Conservation (phyloP, 2,329 filamentous ascomycete species). For the Xylaria sp. region DNA sequence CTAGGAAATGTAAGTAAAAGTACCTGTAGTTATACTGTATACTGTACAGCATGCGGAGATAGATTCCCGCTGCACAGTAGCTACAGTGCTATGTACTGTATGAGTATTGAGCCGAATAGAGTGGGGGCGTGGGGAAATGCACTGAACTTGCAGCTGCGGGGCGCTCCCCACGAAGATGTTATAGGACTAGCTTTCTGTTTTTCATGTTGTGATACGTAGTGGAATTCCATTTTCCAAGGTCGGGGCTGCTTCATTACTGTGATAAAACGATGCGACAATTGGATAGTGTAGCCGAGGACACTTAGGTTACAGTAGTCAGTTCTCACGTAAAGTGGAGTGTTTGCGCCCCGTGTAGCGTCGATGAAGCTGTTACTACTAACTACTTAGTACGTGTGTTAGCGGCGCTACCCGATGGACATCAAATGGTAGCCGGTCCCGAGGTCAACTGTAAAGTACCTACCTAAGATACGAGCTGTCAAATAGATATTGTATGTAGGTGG, state of each 20-base stretch:
- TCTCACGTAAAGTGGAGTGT: slow-evolving; percentile 20
- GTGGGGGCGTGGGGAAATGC: slow-evolving; percentile 5
- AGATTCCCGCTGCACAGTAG: neutral
- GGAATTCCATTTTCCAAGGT: slow-evolving; percentile 12
- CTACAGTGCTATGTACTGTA: slow-evolving; percentile 1
- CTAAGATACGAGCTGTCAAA: slow-evolving; percentile 16
- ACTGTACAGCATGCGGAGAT: neutral
- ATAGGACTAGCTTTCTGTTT: slow-evolving; percentile 12
- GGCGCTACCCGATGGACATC: neutral
- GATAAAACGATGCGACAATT: slow-evolving; percentile 4
- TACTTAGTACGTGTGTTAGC: neutral
- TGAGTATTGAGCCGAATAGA: neutral
- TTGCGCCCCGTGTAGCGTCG: neutral
- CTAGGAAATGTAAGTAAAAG: neutral
- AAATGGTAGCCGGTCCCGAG: too few species aligned
- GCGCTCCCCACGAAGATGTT: slow-evolving; percentile 4
- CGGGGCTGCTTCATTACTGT: slow-evolving; percentile 22
- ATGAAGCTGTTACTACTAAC: slow-evolving; percentile 2
- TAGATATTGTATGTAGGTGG: slow-evolving; percentile 7
- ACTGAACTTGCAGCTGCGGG: neutral
- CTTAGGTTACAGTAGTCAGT: too few species aligned
- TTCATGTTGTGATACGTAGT: slow-evolving; percentile 5
- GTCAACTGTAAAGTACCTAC: too few species aligned
- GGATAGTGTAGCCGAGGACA: neutral
- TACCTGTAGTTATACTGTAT: neutral